Evolutionary conservation across 805 yeast species (phyloP).

Genomic region (Maudiozyma serrabonitensis): DNA sequence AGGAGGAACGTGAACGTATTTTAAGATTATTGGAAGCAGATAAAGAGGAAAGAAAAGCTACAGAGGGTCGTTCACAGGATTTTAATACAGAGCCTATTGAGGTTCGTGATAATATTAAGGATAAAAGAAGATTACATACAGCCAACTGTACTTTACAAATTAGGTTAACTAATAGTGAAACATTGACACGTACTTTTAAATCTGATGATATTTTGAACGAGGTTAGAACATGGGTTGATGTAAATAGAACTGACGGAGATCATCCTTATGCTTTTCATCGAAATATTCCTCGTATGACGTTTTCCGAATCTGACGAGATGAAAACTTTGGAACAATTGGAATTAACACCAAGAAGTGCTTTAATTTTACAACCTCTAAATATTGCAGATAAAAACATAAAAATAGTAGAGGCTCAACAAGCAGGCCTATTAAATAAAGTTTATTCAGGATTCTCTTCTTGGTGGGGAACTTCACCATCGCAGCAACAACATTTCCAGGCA

Average conservation of each 20-base stretch:
- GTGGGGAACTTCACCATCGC: conserved; percentile 18
- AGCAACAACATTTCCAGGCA: not conserved
- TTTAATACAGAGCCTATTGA: not conserved
- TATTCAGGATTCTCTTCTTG: conserved; percentile 28
- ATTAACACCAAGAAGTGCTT: conserved; percentile 61
- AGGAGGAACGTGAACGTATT: conserved; percentile 48
- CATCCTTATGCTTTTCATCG: conserved; percentile 40
- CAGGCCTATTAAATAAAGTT: conserved; percentile 28
- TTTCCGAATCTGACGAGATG: conserved; percentile 52
- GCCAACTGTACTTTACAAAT: conserved; percentile 41
- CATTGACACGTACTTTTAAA: conserved; percentile 43
- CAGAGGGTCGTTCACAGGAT: not conserved
- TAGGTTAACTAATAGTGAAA: conserved; percentile 57
- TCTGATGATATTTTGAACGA: conserved; percentile 38
- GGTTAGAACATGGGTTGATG: conserved; percentile 56
- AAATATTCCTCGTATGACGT: conserved; percentile 52
- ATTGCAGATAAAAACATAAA: conserved; percentile 15
- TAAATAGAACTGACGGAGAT: conserved; percentile 39
- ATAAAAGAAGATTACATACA: conserved; percentile 14
- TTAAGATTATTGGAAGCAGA: conserved; percentile 34
- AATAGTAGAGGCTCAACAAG: conserved; percentile 22
- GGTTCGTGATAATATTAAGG: conserved; percentile 24
- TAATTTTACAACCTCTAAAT: conserved; percentile 57
- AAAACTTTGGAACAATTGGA: conserved; percentile 43
- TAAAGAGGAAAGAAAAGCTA: conserved; percentile 12